Conservation (phyloP, 371 early-diverging fungal species). For the Chytridiales sp. region DNA sequence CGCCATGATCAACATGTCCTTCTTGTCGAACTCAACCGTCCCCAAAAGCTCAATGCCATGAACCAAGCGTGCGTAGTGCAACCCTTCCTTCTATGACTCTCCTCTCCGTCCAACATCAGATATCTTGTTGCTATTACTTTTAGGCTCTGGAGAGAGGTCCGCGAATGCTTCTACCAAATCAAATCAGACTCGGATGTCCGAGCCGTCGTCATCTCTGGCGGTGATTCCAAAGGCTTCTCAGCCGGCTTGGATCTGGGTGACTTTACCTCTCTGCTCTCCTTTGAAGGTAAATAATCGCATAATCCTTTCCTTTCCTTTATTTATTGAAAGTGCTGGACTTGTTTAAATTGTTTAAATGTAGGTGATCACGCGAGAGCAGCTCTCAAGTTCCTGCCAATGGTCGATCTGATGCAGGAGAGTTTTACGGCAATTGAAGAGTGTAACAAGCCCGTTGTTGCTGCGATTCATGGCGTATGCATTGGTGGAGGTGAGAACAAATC, state of each 20-base stretch:
- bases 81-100: background rate
- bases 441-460: constrained; percentile 84
- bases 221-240: constrained; percentile 74
- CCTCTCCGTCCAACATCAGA: no score
- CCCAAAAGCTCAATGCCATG: constrained; percentile 78
- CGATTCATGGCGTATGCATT: constrained; percentile 83
- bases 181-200: constrained; percentile 63
- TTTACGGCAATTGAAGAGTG: constrained; percentile 77
- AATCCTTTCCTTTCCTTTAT: background rate
- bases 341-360: background rate
- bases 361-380: constrained; percentile 35
- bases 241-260: constrained; percentile 78
- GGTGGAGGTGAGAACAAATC: constrained; percentile 66
- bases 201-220: constrained; percentile 70
- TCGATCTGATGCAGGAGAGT: constrained; percentile 32
- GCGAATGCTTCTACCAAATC: constrained; percentile 57
- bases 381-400: constrained; percentile 23
- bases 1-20: constrained; percentile 48
- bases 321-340: background rate
- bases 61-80: constrained; percentile 36
- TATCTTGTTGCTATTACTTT: constrained; percentile 18
- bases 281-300: background rate
- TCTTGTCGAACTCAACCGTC: constrained; percentile 81
- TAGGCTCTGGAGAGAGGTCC: constrained; percentile 58
- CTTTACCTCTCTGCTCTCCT: background rate